Conservation (phyloP, 352 stramenopile genomes). For the Phytopythium ostracodes region DNA sequence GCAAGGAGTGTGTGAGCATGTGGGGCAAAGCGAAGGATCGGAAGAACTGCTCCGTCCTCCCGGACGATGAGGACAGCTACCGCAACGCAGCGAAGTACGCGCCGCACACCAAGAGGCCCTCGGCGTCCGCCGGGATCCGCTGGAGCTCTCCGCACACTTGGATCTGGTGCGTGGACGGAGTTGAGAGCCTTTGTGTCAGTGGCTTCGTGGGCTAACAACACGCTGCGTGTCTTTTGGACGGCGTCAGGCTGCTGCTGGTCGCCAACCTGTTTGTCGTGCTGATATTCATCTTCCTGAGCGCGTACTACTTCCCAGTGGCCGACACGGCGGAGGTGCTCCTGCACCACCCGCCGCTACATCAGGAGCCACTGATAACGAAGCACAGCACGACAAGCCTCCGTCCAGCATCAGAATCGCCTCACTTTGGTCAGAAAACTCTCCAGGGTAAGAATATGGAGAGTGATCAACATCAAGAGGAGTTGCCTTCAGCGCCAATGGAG, state of each 20-base stretch:
- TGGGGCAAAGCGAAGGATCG: constrained; percentile 2
- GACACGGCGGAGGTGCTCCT: constrained; percentile 27
- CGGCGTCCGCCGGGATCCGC: neutral
- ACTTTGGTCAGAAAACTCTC: neutral
- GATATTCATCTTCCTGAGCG: constrained; percentile 53
- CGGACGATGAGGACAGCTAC: neutral
- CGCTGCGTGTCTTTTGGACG: neutral
- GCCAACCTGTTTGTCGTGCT: constrained; percentile 40
- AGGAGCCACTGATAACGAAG: constrained; percentile 5
- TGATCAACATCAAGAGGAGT: neutral
- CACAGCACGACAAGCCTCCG: neutral
- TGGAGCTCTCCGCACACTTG: constrained; percentile 10
- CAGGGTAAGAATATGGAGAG: neutral
- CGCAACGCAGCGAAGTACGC: neutral
- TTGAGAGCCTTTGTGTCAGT: too few relatives aligned
- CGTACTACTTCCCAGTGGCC: constrained; percentile 36
- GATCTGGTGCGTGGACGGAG: constrained; percentile 14
- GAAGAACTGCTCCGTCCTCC: constrained; percentile 5
- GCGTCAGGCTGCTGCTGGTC: constrained; percentile 38
- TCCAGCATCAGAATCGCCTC: neutral
- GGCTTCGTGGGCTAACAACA: too few relatives aligned
- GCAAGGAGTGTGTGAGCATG: neutral
- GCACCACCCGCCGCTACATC: constrained; percentile 31
- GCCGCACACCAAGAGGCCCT: neutral
- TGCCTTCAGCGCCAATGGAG: neutral